phyloP scores from a whole-genome alignment of 139 green algal genomes.

The Micractinium conductrix region DNA sequence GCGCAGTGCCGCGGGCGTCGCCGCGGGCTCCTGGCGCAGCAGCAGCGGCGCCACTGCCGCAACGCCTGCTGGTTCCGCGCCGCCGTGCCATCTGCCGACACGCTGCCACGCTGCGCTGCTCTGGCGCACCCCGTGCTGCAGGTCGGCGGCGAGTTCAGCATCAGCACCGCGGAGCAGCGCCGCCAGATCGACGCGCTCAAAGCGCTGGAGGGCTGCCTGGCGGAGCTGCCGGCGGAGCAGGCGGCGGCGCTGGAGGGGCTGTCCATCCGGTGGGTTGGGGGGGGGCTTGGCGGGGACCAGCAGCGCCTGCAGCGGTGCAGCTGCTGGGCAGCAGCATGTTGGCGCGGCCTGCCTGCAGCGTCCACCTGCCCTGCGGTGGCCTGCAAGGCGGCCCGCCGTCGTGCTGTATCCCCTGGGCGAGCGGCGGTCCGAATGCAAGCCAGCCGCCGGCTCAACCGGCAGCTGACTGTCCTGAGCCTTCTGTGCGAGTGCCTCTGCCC shows the following conservation, averaged over 20 bases:
- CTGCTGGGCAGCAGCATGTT: not conserved
- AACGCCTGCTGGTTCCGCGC: no score
- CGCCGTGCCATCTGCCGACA: not conserved
- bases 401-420: no score
- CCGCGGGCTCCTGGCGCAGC: not conserved
- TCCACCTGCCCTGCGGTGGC: not conserved
- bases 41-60: no score
- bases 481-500: not conserved
- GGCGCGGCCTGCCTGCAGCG: no score
- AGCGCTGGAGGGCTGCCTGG: constrained; percentile 56
- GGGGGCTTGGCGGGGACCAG: no score
- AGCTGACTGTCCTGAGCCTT: not conserved
- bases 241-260: constrained; percentile 59
- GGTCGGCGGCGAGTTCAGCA: constrained; percentile 72
- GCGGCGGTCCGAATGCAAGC: not conserved
- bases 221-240: constrained; percentile 23
- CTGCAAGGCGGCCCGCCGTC: no score
- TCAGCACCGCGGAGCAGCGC: constrained; percentile 68
- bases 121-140: no score
- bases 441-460: not conserved
- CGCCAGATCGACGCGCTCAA: constrained; percentile 74
- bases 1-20: not conserved
- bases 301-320: not conserved
- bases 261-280: constrained; percentile 49
- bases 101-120: not conserved